Percentiles rank a stretch among this genome's conserved stretches.
These are phyloP conservation scores for Cairneyella variabilis DNA, from an alignment of 495 filamentous ascomycete genomes.

Conservation along the genomic window DNA sequence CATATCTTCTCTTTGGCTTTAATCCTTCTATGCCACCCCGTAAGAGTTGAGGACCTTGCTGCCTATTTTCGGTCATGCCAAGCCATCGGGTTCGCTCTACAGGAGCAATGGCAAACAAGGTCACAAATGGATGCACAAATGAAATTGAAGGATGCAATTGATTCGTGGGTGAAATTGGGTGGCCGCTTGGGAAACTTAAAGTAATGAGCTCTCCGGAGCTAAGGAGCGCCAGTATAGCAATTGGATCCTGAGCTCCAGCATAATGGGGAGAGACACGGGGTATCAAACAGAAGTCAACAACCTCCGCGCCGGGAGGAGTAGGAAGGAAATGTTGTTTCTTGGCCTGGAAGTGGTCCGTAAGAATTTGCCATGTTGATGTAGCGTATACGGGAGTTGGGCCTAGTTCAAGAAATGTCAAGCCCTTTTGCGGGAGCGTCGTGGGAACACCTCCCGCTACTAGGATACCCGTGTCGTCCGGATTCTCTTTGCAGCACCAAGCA, in stretches of 20 bases:
- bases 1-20: slow-evolving; percentile 67
- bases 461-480: slow-evolving; percentile 81
- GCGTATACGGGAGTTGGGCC: slow-evolving; percentile 85
- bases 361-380: slow-evolving; percentile 81
- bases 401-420: slow-evolving; percentile 84
- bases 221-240: slow-evolving; percentile 74
- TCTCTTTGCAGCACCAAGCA: slow-evolving; percentile 85
- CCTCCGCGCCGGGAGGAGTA: slow-evolving; percentile 65
- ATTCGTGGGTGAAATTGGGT: slow-evolving; percentile 86
- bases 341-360: slow-evolving; percentile 71
- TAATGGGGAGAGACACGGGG: slow-evolving; percentile 81
- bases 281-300: slow-evolving; percentile 75
- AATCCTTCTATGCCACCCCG: slow-evolving; percentile 69
- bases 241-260: slow-evolving; percentile 81
- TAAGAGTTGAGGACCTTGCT: slow-evolving; percentile 68
- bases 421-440: slow-evolving; percentile 59
- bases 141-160: slow-evolving; percentile 79
- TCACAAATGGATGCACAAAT: slow-evolving; percentile 85
- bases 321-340: slow-evolving; percentile 67
- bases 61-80: slow-evolving; percentile 73
- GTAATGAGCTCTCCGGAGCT: slow-evolving; percentile 85
- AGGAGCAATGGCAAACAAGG: slow-evolving; percentile 57
- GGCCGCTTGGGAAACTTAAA: slow-evolving; percentile 84
- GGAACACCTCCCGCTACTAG: slow-evolving; percentile 78
- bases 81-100: slow-evolving; percentile 81